Evolutionary conservation across 768 basidiomycete species (phyloP).

Genomic region (Harrya chromipes): DNA sequence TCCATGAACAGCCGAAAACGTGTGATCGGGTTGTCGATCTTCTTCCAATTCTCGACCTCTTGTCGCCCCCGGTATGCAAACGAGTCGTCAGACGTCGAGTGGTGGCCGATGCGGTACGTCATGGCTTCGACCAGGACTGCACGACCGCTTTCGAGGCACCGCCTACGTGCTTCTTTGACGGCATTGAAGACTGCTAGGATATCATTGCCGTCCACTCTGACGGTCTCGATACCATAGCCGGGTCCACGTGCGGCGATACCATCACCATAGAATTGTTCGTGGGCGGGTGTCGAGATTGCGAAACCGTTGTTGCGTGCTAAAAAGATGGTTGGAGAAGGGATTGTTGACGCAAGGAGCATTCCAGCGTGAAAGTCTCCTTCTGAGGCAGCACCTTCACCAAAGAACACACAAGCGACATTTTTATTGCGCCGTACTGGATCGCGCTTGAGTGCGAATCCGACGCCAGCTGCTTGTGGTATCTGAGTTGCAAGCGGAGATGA

Average conservation of each 20-base stretch:
- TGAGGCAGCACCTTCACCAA: conserved; percentile 92
- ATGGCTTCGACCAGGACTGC: conserved; percentile 88
- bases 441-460: conserved; percentile 84
- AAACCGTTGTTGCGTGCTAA: conserved; percentile 87
- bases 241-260: conserved; percentile 91
- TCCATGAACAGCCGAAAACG: conserved; percentile 87
- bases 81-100: conserved; percentile 93
- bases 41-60: conserved; percentile 90
- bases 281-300: conserved; percentile 89
- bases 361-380: conserved; percentile 97
- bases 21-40: conserved; percentile 84
- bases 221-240: conserved; percentile 85
- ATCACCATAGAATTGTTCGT: conserved; percentile 89
- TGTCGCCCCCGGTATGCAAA: conserved; percentile 87
- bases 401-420: conserved; percentile 84
- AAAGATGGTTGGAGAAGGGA: conserved; percentile 71
- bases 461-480: conserved; percentile 92
- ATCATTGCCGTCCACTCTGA: conserved; percentile 94
- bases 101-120: conserved; percentile 93
- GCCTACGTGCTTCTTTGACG: conserved; percentile 64
- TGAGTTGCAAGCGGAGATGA: conserved; percentile 93
- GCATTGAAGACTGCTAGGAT: conserved; percentile 77
- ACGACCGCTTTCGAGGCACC: conserved; percentile 73
- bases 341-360: conserved; percentile 71
- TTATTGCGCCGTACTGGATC: conserved; percentile 63